phyloP scores from a whole-genome alignment of 148 eudicot genomes.

The Selenicereus undatus region DNA sequence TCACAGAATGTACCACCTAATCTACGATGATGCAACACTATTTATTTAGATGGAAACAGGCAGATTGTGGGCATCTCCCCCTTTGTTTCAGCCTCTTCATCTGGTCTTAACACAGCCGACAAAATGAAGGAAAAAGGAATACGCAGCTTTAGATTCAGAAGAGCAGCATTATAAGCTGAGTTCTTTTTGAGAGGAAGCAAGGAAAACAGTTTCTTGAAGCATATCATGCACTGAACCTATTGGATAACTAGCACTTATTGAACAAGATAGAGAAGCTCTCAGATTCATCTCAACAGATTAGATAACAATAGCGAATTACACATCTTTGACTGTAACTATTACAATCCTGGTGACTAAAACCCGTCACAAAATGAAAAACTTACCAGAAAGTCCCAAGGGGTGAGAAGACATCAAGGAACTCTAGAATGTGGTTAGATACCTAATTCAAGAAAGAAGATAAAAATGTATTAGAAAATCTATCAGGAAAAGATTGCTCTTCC shows the following conservation, averaged over 20 bases:
- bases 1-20: constrained; percentile 16
- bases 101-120: constrained; percentile 83
- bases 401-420: constrained; percentile 52
- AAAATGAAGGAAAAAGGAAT: constrained; percentile 47
- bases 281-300: constrained; percentile 1
- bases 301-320: constrained; percentile 1
- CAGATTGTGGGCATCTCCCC: constrained; percentile 35
- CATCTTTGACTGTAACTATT: not conserved
- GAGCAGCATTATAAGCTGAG: constrained; percentile 22
- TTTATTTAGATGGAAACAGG: constrained; percentile 16
- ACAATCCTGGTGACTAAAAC: constrained; percentile 5
- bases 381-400: constrained; percentile 47
- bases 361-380: constrained; percentile 31
- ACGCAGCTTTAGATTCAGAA: constrained; percentile 37
- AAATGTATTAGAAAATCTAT: constrained; percentile 46
- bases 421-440: constrained; percentile 64
- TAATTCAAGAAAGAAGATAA: constrained; percentile 56
- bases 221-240: constrained; percentile 4
- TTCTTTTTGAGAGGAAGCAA: constrained; percentile 7
- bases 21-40: constrained; percentile 1
- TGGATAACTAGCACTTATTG: not conserved
- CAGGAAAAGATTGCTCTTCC: constrained; percentile 9
- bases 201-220: constrained; percentile 9
- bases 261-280: not conserved
- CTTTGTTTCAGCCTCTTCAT: constrained; percentile 64